Evolutionary conservation across 2,329 filamentous ascomycete species (phyloP).

Genomic region (Neophaeococcomyces aloes): DNA sequence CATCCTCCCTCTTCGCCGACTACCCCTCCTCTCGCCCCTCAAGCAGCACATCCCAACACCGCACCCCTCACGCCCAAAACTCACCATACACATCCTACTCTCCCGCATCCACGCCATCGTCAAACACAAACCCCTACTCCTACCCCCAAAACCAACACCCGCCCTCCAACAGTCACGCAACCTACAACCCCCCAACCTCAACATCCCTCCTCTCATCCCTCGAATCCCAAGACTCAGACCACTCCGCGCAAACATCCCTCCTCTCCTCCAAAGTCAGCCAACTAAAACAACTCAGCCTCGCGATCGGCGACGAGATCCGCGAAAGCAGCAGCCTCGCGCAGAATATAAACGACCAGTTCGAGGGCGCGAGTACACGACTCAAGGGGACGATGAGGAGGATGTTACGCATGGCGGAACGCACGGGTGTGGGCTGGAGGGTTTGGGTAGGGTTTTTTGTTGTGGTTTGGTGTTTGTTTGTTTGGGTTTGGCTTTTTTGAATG

Average conservation of each 20-base stretch:
- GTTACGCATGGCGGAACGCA: slow-evolving; percentile 87
- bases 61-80: slow-evolving; percentile 7
- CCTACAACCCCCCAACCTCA: slow-evolving; percentile 41
- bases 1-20: slow-evolving; percentile 58
- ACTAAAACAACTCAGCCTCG: slow-evolving; percentile 61
- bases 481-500: slow-evolving; percentile 75
- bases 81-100: slow-evolving; percentile 5
- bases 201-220: slow-evolving; percentile 84
- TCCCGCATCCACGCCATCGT: background rate
- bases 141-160: slow-evolving; percentile 10
- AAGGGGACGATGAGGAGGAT: slow-evolving; percentile 94
- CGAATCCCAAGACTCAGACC: slow-evolving; percentile 90
- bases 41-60: slow-evolving; percentile 14
- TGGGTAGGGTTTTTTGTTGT: slow-evolving; percentile 84
- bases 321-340: slow-evolving; percentile 79
- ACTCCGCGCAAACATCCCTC: slow-evolving; percentile 52
- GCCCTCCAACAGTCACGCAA: slow-evolving; percentile 11
- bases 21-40: slow-evolving; percentile 21
- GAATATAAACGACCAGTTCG: slow-evolving; percentile 93
- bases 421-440: slow-evolving; percentile 91
- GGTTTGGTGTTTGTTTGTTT: slow-evolving; percentile 73
- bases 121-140: slow-evolving; percentile 10
- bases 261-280: slow-evolving; percentile 21
- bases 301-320: slow-evolving; percentile 91
- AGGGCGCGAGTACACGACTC: slow-evolving; percentile 68